Base-by-base conservation (phyloP, 257 asterid genomes). In the Fraxinus pennsylvanica region DNA sequence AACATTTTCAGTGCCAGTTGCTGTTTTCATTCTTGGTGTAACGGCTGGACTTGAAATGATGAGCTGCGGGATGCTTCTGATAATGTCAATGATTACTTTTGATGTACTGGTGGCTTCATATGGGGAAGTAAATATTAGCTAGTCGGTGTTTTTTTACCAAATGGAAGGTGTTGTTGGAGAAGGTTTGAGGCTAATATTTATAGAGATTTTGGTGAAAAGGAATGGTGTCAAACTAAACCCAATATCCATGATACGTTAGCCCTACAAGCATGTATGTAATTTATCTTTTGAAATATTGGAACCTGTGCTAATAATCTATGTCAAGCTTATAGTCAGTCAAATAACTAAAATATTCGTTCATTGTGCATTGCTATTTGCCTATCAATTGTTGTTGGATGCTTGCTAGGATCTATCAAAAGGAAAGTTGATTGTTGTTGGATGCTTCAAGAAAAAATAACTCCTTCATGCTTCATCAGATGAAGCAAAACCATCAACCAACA, bases 161-260 rank as follows among this genome's bases (percentile, higher is more conserved):
- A 95, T 95, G 99, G 99, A 98, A 77, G 99, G 99, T 75, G 98
- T 93, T 39, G 91, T 95, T 66, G 99, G 98, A 74, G 99, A 95
- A 89, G 97, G 98, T 84, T 78, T 95, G 81, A 92, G 99, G 86
- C 90, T 93, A 75, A 91, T 95, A 82, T 93, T 95, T 79, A 91
- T 95, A 96, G 99, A 95, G 87, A 89, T 95, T 84, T 85, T 95
- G 63, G 98, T 95, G 73, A 95, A 95, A 87, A 83, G 94, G 79
- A 95, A 95, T 91, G 97, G 99, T 54, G 83, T 95, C 79, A 93
- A 95, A 82, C 82, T 95, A 78, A 95, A 93, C 81, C 98, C 99
- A 45, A 83, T 95, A 81, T 91, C 98, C 43, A 79, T 95, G 87
- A 96, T 96, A 96, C 50, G 97, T 96, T 71, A 96, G 99, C 99